A percentile compares a stretch with the other conserved stretches of the same genome.
Conservation (phyloP, 225 moss, liverwort and hornwort species). For the Sphagnum contortum region DNA sequence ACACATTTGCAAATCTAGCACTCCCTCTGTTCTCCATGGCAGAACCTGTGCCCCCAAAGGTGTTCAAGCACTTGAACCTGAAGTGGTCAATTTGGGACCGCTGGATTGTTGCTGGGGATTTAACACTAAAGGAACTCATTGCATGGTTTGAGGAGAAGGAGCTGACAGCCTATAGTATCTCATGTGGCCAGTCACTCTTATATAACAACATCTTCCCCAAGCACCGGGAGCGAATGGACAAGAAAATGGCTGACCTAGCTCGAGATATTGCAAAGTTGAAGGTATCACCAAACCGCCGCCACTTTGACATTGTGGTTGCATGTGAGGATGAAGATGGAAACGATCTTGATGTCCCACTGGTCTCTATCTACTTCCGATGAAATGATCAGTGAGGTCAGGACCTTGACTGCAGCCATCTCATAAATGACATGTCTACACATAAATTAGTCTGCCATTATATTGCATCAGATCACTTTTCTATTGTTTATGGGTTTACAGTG, state of each 20-base stretch:
- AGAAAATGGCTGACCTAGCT: conserved; percentile 44
- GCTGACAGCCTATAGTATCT: conserved; percentile 52
- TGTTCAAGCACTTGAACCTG: conserved; percentile 31
- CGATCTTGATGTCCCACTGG: conserved; percentile 53
- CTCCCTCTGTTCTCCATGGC: conserved; percentile 57
- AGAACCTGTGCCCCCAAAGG: conserved; percentile 52
- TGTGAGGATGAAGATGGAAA: conserved; percentile 51
- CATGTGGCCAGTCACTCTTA: conserved; percentile 46
- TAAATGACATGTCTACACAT: too few relatives aligned
- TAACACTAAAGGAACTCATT: conserved; percentile 37
- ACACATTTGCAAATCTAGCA: conserved; percentile 55
- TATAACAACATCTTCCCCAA: conserved; percentile 59
- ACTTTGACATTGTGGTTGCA: conserved; percentile 58
- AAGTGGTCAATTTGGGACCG: conserved; percentile 71
- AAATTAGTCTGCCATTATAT: too few relatives aligned
- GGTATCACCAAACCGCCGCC: conserved; percentile 32
- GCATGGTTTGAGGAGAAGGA: conserved; percentile 40
- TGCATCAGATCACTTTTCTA: too few relatives aligned
- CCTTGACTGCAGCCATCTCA: too few relatives aligned
- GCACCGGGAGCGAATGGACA: conserved; percentile 59
- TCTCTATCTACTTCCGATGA: conserved; percentile 49
- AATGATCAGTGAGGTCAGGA: conserved; percentile 1
- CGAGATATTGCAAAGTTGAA: conserved; percentile 44
- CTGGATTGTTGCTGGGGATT: conserved; percentile 40
- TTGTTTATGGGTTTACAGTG: too few relatives aligned